phyloP scores from a whole-genome alignment of 495 filamentous ascomycete species.

The Aspergillus sclerotiicarbonarius region DNA sequence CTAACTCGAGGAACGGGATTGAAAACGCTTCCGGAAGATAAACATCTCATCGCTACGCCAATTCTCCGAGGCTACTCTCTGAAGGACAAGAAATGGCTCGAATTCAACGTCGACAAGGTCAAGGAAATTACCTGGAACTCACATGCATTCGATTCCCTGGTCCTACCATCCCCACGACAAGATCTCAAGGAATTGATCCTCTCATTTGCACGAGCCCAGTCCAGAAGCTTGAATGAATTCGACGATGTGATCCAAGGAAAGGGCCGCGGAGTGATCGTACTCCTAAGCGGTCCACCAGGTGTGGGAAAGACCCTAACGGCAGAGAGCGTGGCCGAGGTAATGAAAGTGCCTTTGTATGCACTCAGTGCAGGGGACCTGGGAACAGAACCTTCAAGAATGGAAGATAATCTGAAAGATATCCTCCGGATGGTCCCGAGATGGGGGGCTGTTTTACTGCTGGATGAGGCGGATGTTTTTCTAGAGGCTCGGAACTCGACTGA shows the following conservation, averaged over 20 bases:
- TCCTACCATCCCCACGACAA: slow-evolving; percentile 35
- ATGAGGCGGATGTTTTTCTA: slow-evolving; percentile 59
- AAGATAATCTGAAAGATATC: slow-evolving; percentile 38
- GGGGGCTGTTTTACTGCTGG: slow-evolving; percentile 52
- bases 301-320: slow-evolving; percentile 39
- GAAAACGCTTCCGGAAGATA: slow-evolving; percentile 16
- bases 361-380: slow-evolving; percentile 43
- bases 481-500: slow-evolving; percentile 38
- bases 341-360: slow-evolving; percentile 25
- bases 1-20: slow-evolving; percentile 9
- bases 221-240: not conserved
- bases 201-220: not conserved
- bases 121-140: slow-evolving; percentile 51
- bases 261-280: slow-evolving; percentile 47
- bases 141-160: slow-evolving; percentile 54
- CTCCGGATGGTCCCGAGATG: slow-evolving; percentile 42
- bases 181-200: slow-evolving; percentile 15
- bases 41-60: slow-evolving; percentile 18
- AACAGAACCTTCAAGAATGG: slow-evolving; percentile 33
- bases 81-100: slow-evolving; percentile 42
- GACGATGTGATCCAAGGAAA: slow-evolving; percentile 31
- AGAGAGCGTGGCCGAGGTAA: slow-evolving; percentile 30
- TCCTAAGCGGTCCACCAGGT: slow-evolving; percentile 53
- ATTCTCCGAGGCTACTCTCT: slow-evolving; percentile 28
- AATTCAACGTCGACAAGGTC: slow-evolving; percentile 36